phyloP scores from a whole-genome alignment of 768 basidiomycete genomes.

The Lactarius tabidus region DNA sequence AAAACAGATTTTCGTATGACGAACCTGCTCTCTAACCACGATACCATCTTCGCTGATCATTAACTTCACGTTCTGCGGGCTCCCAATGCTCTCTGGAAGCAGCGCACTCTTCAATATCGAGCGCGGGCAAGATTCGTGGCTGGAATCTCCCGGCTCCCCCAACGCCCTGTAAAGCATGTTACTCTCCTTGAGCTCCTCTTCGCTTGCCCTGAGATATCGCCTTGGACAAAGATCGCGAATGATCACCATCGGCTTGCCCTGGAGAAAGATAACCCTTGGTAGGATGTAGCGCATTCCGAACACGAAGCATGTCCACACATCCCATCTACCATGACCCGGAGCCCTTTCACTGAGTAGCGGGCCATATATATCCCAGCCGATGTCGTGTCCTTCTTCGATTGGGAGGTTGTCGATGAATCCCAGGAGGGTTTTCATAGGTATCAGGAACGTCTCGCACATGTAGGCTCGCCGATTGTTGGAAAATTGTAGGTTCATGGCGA shows the following conservation, averaged over 20 bases:
- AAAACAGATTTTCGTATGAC: slow-evolving; percentile 1
- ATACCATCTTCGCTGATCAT: slow-evolving; percentile 26
- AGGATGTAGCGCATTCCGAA: slow-evolving; percentile 23
- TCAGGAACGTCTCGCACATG: slow-evolving; percentile 2
- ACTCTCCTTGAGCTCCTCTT: slow-evolving; percentile 17
- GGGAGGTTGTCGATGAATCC: neutral
- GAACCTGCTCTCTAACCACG: slow-evolving; percentile 22
- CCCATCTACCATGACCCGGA: slow-evolving; percentile 1
- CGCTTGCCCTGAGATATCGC: slow-evolving; percentile 12
- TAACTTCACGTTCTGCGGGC: neutral
- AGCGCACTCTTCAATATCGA: slow-evolving; percentile 17
- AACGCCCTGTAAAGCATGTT: neutral
- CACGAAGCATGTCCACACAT: slow-evolving; percentile 18
- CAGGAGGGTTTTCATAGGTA: slow-evolving; percentile 15
- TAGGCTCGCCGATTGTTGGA: neutral
- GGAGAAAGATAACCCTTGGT: neutral
- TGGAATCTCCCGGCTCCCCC: too few species aligned
- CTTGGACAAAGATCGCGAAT: slow-evolving; percentile 22
- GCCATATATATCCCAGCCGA: slow-evolving; percentile 19
- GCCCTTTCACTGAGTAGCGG: neutral
- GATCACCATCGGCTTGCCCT: slow-evolving; percentile 1
- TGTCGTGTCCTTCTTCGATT: neutral
- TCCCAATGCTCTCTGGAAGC: slow-evolving; percentile 5
- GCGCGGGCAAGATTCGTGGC: neutral
- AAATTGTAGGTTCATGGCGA: slow-evolving; percentile 6